Evolutionary conservation across 2,329 filamentous ascomycete species (phyloP), one percentile per base, ranked within the genome.

Genomic region (Penicillium sclerotigenum): DNA sequence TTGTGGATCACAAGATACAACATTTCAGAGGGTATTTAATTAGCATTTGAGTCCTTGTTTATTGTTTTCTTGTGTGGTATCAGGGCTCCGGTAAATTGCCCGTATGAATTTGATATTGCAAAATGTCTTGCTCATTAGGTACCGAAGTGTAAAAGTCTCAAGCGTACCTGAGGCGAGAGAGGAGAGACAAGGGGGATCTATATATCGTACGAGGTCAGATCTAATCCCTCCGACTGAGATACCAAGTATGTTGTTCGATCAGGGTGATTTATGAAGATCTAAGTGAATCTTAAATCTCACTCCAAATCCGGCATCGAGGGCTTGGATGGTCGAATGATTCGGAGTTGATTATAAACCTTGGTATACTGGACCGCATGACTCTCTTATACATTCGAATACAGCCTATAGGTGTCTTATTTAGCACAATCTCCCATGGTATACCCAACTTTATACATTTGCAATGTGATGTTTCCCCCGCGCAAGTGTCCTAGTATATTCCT

Each of bases 161-260:
- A 31, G 29, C 14, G 11, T 14, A 31, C 13, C 5, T 31, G n/a
- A 5, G n/a, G 10, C 4, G 10, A 40, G 18, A 14, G n/a, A 5
- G n/a, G 10, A 5, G 10, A 40, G 18, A 14, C n/a, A 40, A 13
- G 11, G n/a, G 34, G 3, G 20, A 40, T 22, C 6, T 22, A 40
- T n/a, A 26, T 28, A 26, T 42, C 60, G 47, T 63, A 63, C 54
- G 59, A 63, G 49, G 14, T 54, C 59, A 54, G 56, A 18, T 34
- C n/a, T 10, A 11, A 22, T 36, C 9, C 41, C 11, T 53, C 61
- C 61, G 56, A 47, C 49, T 38, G 38, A 55, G 16, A 38, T 55
- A 22, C 52, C 57, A 57, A 62, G 18, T 47, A 26, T 40, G 29
- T 37, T 24, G 45, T 31, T 31, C 20, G 4, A 28, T 47, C 42